Evolutionary conservation across 108 stramenopile species (phyloP).

Genomic region (Skeletonema costatum): DNA sequence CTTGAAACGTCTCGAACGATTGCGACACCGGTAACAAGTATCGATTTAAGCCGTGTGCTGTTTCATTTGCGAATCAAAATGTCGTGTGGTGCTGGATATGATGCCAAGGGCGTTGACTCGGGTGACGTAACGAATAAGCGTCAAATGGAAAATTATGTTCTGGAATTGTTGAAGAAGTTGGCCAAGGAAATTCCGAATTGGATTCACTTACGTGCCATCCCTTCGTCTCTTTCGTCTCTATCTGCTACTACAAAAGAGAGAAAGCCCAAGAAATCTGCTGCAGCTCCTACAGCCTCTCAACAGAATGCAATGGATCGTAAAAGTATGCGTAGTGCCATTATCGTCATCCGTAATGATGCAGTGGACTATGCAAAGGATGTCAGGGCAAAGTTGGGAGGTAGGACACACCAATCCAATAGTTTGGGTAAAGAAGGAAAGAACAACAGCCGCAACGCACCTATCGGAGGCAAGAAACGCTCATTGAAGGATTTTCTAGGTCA

Average conservation of each 20-base stretch:
- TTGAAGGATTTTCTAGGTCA: neutral
- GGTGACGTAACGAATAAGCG: neutral
- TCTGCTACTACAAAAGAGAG: neutral
- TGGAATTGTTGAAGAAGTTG: neutral
- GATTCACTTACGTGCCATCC: slow-evolving; percentile 1
- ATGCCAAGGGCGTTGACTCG: neutral
- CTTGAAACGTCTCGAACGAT: neutral
- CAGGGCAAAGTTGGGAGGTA: neutral
- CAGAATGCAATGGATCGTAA: neutral
- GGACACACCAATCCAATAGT: neutral
- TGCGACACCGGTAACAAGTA: slow-evolving; percentile 2
- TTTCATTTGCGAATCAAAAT: slow-evolving; percentile 24
- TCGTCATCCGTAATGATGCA: slow-evolving; percentile 21
- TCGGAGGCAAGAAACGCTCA: neutral
- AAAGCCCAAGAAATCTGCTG: neutral
- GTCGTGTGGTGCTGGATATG: neutral
- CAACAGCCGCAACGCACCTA: neutral
- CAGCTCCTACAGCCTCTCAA: neutral
- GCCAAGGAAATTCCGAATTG: slow-evolving; percentile 1
- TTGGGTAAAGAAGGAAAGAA: neutral
- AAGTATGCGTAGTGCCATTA: neutral
- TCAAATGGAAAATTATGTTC: slow-evolving; percentile 14
- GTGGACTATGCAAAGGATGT: slow-evolving; percentile 21
- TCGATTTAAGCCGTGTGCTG: slow-evolving; percentile 15
- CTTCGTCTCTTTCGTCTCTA: slow-evolving; percentile 6